These are phyloP conservation scores for Phialophora verrucosa DNA, from an alignment of 2,329 filamentous ascomycete species.

Conservation along the genomic window DNA sequence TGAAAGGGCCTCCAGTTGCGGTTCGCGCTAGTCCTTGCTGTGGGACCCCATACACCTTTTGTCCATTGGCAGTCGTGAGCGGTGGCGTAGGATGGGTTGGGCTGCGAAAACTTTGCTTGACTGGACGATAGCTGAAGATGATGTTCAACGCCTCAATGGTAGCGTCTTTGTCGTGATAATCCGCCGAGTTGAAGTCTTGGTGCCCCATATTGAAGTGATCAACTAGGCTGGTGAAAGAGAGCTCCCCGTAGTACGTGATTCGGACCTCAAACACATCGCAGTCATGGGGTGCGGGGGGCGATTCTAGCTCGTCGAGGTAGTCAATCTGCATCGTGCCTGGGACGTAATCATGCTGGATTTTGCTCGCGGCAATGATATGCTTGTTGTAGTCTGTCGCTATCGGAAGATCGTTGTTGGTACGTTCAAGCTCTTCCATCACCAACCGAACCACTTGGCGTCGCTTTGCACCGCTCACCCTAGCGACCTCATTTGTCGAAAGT, in stretches of 20 bases:
- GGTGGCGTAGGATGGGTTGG: not conserved
- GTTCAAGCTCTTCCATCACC: slow-evolving; percentile 1
- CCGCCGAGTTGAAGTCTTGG: not conserved
- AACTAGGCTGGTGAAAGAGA: slow-evolving; percentile 10
- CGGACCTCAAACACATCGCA: slow-evolving; percentile 11
- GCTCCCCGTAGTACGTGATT: not conserved
- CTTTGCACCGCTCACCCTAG: too few species aligned
- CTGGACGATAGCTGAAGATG: slow-evolving; percentile 25
- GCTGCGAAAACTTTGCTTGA: slow-evolving; percentile 9
- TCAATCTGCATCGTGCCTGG: not conserved
- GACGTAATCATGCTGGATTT: slow-evolving; percentile 1
- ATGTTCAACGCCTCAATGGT: slow-evolving; percentile 22
- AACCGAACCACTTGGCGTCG: too few species aligned
- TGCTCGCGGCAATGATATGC: slow-evolving; percentile 11
- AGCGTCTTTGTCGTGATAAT: slow-evolving; percentile 12
- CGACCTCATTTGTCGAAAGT: too few species aligned
- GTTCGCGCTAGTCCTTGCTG: not conserved
- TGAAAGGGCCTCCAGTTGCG: not conserved
- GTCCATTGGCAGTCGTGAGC: slow-evolving; percentile 15
- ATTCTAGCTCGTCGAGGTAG: slow-evolving; percentile 14
- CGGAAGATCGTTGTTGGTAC: not conserved
- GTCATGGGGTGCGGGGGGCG: not conserved
- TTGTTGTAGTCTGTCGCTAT: slow-evolving; percentile 24
- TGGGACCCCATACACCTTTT: slow-evolving; percentile 23
- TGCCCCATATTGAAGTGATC: not conserved